Percentiles rank a stretch among this genome's conserved stretches.
Conservation (phyloP, 208 protist species). For the Baffinella frigidus region DNA sequence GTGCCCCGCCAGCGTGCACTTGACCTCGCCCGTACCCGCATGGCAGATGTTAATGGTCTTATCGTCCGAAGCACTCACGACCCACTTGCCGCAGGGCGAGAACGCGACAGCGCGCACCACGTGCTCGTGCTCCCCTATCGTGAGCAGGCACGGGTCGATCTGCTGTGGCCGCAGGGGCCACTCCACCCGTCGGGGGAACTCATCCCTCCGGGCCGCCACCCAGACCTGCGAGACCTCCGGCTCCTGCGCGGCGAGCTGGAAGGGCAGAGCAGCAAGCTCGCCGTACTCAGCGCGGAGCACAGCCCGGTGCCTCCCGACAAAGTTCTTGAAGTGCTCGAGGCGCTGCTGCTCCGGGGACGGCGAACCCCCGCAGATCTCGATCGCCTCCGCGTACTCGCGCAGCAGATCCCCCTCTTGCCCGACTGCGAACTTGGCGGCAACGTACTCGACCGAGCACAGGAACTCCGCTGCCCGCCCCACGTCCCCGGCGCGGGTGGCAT, state of each 20-base stretch:
- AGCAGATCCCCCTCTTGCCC: not conserved
- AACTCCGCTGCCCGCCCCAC: not conserved
- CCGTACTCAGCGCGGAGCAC: too few relatives aligned
- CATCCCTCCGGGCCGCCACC: too few relatives aligned
- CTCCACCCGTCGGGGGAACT: too few relatives aligned
- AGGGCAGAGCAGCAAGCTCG: too few relatives aligned
- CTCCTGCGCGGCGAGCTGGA: too few relatives aligned
- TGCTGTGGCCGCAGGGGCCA: too few relatives aligned
- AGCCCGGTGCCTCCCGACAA: not conserved
- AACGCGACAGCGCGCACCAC: not conserved
- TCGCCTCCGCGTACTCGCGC: not conserved
- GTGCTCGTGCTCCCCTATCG: not conserved
- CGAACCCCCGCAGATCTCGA: not conserved
- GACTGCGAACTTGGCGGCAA: not conserved
- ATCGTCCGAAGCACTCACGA: not conserved
- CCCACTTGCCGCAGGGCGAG: not conserved
- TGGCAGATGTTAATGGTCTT: constrained; percentile 1
- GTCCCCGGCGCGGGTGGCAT: not conserved
- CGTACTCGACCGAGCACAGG: not conserved
- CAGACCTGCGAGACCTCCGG: too few relatives aligned
- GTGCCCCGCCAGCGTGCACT: not conserved
- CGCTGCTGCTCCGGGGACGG: not conserved
- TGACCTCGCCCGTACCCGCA: not conserved
- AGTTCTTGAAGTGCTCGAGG: not conserved
- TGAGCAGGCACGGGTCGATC: too few relatives aligned